Percentiles rank a stretch among this genome's conserved stretches.
Conservation (phyloP, 148 eudicot species). For the Selenicereus undatus region DNA sequence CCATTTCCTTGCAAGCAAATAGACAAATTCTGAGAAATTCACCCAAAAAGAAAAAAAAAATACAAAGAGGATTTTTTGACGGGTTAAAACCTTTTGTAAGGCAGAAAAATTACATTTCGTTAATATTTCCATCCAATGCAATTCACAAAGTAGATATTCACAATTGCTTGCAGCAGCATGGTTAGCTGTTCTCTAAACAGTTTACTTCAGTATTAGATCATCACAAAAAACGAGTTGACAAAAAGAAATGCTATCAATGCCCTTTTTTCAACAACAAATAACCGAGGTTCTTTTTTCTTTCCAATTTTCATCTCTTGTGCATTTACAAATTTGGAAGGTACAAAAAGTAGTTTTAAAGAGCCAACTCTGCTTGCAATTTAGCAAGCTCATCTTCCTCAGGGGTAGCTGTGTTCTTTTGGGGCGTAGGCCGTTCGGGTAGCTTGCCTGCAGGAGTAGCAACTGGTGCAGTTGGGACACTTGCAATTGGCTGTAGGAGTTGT, state of each 20-base stretch:
- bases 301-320: background rate
- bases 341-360: slow-evolving; percentile 29
- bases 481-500: slow-evolving; percentile 56
- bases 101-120: too few relatives aligned
- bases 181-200: background rate
- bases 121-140: background rate
- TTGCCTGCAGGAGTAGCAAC: slow-evolving; percentile 27
- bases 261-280: background rate
- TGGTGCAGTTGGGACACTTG: slow-evolving; percentile 35
- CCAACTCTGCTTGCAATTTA: slow-evolving; percentile 57
- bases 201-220: slow-evolving; percentile 14
- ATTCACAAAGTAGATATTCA: background rate
- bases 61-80: too few relatives aligned
- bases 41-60: too few relatives aligned
- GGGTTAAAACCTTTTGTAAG: too few relatives aligned
- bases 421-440: slow-evolving; percentile 35
- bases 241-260: slow-evolving; percentile 24
- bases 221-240: slow-evolving; percentile 15
- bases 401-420: slow-evolving; percentile 40
- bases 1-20: too few relatives aligned
- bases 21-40: too few relatives aligned
- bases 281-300: background rate
- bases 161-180: background rate
- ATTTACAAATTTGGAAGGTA: background rate
- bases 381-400: slow-evolving; percentile 67